These are phyloP conservation scores for Candida sanyaensis DNA, from an alignment of 1,139 yeast genomes.

Conservation along the genomic window DNA sequence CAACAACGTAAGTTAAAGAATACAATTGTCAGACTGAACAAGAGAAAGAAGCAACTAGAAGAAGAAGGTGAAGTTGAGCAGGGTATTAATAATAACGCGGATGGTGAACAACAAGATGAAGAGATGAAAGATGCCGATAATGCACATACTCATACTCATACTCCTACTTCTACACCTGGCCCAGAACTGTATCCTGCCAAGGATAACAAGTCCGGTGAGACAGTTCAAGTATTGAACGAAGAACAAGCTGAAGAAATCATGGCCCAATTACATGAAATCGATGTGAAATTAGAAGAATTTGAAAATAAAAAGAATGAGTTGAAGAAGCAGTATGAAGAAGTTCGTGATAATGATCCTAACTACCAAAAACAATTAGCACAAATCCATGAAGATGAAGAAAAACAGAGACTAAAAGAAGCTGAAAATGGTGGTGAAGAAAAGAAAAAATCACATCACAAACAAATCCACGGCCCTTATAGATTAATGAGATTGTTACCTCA, in stretches of 20 bases:
- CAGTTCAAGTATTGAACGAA: constrained; percentile 33
- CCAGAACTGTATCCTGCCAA: constrained; percentile 5
- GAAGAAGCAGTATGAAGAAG: constrained; percentile 33
- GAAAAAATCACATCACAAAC: constrained; percentile 38
- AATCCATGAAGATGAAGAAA: constrained; percentile 14
- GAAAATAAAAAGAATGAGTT: constrained; percentile 37
- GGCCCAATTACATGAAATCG: constrained; percentile 38
- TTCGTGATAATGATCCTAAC: constrained; percentile 11
- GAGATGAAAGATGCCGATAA: constrained; percentile 2
- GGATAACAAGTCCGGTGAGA: constrained; percentile 12
- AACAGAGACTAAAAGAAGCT: constrained; percentile 13
- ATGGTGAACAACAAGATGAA: background rate
- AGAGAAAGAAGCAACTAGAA: constrained; percentile 33
- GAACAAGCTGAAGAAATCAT: constrained; percentile 36
- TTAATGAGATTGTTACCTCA: constrained; percentile 84
- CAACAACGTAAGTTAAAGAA: constrained; percentile 49
- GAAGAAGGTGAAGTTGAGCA: constrained; percentile 8
- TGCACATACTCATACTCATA: constrained; percentile 4
- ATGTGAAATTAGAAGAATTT: constrained; percentile 38
- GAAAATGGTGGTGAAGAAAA: constrained; percentile 21
- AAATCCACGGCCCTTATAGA: constrained; percentile 82
- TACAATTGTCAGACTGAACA: constrained; percentile 44
- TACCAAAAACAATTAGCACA: constrained; percentile 12
- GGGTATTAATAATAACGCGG: background rate
- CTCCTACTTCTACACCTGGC: background rate